Conservation (phyloP, 2,329 filamentous ascomycete species). For the Davidsoniella neocaledoniae region DNA sequence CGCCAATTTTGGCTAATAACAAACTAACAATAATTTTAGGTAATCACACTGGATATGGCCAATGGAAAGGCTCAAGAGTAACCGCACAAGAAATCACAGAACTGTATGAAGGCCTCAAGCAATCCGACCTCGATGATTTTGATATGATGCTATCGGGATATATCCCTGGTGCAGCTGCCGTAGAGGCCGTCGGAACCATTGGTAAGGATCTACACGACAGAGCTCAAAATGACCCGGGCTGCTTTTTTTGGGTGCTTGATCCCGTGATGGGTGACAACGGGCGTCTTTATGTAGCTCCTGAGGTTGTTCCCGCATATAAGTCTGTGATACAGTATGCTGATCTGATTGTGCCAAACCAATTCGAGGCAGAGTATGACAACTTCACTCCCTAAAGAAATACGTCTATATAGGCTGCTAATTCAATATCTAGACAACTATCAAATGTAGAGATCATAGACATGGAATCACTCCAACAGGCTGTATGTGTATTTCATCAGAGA, state of each 20-base stretch:
- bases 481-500: constrained; percentile 57
- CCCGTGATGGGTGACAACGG: constrained; percentile 98
- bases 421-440: constrained; percentile 51
- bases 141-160: constrained; percentile 93
- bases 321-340: constrained; percentile 65
- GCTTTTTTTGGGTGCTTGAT: constrained; percentile 94
- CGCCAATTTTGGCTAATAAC: background rate
- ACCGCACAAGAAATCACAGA: constrained; percentile 69
- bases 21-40: constrained; percentile 32
- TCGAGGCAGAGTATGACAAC: constrained; percentile 69
- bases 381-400: background rate
- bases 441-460: constrained; percentile 70
- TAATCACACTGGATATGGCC: constrained; percentile 86
- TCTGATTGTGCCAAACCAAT: constrained; percentile 88
- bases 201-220: constrained; percentile 61
- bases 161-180: constrained; percentile 70
- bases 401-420: background rate
- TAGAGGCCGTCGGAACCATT: constrained; percentile 71
- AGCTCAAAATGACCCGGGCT: constrained; percentile 44
- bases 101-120: constrained; percentile 68
- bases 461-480: constrained; percentile 52
- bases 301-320: constrained; percentile 85
- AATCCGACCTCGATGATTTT: constrained; percentile 74
- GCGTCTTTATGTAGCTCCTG: constrained; percentile 74
- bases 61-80: constrained; percentile 71